Evolutionary conservation across 2,329 filamentous ascomycete genomes (phyloP).

Genomic region (Coniochaeta sp.): DNA sequence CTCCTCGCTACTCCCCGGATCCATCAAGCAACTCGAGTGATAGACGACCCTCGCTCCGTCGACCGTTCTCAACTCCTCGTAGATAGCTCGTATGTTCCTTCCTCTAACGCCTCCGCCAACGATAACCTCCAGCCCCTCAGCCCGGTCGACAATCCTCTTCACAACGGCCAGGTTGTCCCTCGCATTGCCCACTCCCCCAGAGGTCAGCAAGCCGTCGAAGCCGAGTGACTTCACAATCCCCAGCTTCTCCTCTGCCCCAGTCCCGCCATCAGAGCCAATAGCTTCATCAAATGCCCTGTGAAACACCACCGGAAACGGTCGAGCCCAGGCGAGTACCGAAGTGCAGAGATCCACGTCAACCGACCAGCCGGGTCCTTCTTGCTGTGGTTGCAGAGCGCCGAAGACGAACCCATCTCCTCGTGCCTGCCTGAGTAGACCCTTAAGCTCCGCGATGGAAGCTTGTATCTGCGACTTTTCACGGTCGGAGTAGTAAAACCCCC

Average conservation of each 20-base stretch:
- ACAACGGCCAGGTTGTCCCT: constrained; percentile 30
- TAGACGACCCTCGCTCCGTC: neutral
- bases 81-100: constrained; percentile 23
- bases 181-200: constrained; percentile 38
- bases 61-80: neutral
- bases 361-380: constrained; percentile 6
- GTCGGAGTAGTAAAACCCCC: constrained; percentile 43
- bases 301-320: constrained; percentile 39
- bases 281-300: constrained; percentile 50
- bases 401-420: constrained; percentile 52
- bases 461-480: constrained; percentile 37
- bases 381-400: constrained; percentile 29
- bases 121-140: constrained; percentile 35
- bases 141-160: constrained; percentile 23
- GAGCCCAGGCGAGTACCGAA: constrained; percentile 32
- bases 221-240: constrained; percentile 31
- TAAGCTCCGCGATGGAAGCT: constrained; percentile 27
- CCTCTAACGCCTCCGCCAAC: constrained; percentile 44
- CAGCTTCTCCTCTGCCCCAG: constrained; percentile 15
- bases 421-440: constrained; percentile 26
- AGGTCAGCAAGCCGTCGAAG: constrained; percentile 45
- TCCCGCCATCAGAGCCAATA: constrained; percentile 12
- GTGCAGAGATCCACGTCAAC: constrained; percentile 34
- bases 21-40: neutral
- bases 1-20: neutral